Evolutionary conservation across 257 asterid genomes (phyloP), one percentile per base, ranked within the genome.

Genomic region (Solanum ossicruentum): DNA sequence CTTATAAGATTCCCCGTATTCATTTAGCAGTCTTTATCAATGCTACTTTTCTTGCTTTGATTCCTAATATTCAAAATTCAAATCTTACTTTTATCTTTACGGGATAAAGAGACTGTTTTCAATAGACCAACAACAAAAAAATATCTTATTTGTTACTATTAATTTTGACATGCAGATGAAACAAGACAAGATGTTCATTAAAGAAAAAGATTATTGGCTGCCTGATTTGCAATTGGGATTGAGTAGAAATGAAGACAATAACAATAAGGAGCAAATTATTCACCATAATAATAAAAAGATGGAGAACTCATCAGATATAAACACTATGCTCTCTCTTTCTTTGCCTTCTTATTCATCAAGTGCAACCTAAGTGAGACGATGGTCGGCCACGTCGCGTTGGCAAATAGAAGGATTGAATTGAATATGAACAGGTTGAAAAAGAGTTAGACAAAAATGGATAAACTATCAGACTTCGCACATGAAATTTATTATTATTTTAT

Each of bases 321-420:
- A 90, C 91, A 95, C 99, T 8, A 89, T 89, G 92, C 98, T 95
- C 84, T 95, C 99, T 72, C 97, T 95, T 39, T 91, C 97, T 51
- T 82, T 92, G 61, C 82, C 61, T 49, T 75, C 61, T 75, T 75
- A 49, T 75, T 49, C 82, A 23, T 49, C 61, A 75, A 75, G 45
- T 75, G 61, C 61, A 75, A 75, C 61, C 45, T 75, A 49, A 75
- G 45, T 23, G 45, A 49, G 61, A 32, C 36, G 36, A 75, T 49
- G 61, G 45, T 10, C 5, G 41, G 3, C 18, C 1, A 41, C 3
- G 79, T 2, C 4, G 26, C 0, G 54, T 15, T 70, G 16, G 21
- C 55, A 71, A 1, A 41, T 71, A 17, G 32, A 41, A 8, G 32
- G 6, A 20, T 71, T 11, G 28, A 0, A 41, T 71, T 1, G 28